Percentiles rank a stretch among this genome's conserved stretches.
These are phyloP conservation scores for Irpex rosettiformis DNA, from an alignment of 1,284 basidiomycete species.

Conservation along the genomic window DNA sequence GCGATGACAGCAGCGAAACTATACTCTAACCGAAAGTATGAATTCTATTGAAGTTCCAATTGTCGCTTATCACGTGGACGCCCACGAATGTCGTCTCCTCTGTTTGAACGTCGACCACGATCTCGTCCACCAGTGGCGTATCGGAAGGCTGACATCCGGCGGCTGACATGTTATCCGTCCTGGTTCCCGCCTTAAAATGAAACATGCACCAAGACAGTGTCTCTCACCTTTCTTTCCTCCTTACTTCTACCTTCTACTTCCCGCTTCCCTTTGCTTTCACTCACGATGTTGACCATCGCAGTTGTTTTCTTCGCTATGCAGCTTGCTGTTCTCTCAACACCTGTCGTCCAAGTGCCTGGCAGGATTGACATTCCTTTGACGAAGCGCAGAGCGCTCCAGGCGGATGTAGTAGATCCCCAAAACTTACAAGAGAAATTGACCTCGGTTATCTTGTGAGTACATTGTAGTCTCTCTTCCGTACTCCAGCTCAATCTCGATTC, in stretches of 20 bases:
- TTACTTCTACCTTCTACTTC: neutral
- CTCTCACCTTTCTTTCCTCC: neutral
- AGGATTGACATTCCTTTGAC: constrained; percentile 3
- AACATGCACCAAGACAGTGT: neutral
- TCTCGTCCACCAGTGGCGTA: neutral
- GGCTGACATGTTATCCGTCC: neutral
- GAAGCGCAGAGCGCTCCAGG: neutral
- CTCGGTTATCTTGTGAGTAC: neutral
- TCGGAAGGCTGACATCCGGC: neutral
- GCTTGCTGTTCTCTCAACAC: neutral
- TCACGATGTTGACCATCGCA: constrained; percentile 5
- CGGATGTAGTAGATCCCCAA: neutral
- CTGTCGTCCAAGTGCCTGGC: neutral
- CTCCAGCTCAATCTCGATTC: no score
- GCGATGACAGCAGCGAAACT: neutral
- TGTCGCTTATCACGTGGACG: no score
- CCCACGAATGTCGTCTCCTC: no score
- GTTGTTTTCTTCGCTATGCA: constrained; percentile 1
- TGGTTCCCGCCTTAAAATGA: neutral
- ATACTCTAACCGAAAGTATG: no score
- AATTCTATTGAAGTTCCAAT: no score
- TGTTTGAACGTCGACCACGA: neutral
- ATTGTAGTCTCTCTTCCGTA: neutral
- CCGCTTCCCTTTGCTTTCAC: neutral
- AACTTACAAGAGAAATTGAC: neutral